Evolutionary conservation across 805 yeast species (phyloP).

Genomic region (Metschnikowia gruessii): DNA sequence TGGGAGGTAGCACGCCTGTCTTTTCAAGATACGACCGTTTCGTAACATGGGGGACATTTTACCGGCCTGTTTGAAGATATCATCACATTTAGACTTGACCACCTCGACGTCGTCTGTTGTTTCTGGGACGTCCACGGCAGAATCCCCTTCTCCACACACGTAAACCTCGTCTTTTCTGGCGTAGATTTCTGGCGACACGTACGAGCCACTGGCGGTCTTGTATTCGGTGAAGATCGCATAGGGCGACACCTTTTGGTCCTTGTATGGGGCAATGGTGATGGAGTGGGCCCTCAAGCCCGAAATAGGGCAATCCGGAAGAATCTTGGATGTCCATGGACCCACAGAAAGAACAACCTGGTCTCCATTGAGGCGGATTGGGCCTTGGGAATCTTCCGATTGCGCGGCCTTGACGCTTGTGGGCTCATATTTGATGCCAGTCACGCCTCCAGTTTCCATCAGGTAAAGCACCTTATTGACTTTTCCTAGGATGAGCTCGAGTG

Average conservation of each 20-base stretch:
- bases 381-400: conserved; percentile 25
- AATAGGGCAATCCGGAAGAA: conserved; percentile 90
- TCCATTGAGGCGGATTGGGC: conserved; percentile 51
- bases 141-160: conserved; percentile 96
- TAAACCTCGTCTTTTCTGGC: conserved; percentile 95
- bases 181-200: conserved; percentile 89
- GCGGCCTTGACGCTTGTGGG: conserved; percentile 34
- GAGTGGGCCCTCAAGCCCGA: conserved; percentile 94
- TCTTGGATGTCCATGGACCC: conserved; percentile 96
- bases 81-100: conserved; percentile 83
- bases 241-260: conserved; percentile 73
- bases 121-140: conserved; percentile 86
- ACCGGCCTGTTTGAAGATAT: conserved; percentile 76
- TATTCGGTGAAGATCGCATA: conserved; percentile 93
- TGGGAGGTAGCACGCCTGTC: conserved; percentile 95
- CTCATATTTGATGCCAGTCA: conserved; percentile 70
- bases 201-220: conserved; percentile 60
- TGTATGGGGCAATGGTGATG: conserved; percentile 80
- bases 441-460: conserved; percentile 61
- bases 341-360: conserved; percentile 81
- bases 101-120: conserved; percentile 93
- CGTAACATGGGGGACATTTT: conserved; percentile 66
- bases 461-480: conserved; percentile 69
- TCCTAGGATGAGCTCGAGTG: conserved; percentile 82
- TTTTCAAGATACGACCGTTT: conserved; percentile 69